Evolutionary conservation across 805 yeast species (phyloP).

Genomic region (Yamadazyma paraphyllophila): DNA sequence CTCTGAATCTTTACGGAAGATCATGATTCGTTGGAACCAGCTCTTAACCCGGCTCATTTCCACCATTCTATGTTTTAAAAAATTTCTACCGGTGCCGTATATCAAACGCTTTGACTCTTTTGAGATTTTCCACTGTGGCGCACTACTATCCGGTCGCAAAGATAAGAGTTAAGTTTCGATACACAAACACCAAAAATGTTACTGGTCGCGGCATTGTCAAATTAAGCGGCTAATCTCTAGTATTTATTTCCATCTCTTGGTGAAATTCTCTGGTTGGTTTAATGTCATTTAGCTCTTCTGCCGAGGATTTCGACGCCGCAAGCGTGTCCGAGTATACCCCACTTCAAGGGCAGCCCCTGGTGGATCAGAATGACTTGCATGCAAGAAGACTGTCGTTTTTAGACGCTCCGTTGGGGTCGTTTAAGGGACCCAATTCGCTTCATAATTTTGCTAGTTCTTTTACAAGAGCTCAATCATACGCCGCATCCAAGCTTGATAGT

Average conservation of each 20-base stretch:
- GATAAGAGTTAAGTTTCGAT: not conserved
- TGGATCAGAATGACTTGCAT: not conserved
- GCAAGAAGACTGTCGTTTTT: constrained; percentile 22
- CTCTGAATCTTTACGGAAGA: constrained; percentile 12
- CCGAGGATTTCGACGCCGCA: constrained; percentile 2
- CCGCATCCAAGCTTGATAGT: constrained; percentile 47
- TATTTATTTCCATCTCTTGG: not conserved
- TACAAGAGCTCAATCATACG: constrained; percentile 72
- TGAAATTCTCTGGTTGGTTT: not conserved
- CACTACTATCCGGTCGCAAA: not conserved
- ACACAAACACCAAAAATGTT: not conserved
- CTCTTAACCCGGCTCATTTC: not conserved
- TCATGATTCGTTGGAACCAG: not conserved
- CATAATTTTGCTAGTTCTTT: constrained; percentile 78
- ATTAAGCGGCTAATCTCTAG: not conserved
- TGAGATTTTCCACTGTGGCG: constrained; percentile 5
- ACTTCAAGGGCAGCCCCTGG: constrained; percentile 3
- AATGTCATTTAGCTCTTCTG: constrained; percentile 1
- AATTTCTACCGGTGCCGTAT: not conserved
- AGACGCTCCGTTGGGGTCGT: constrained; percentile 50
- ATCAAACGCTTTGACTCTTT: not conserved
- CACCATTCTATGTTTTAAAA: not conserved
- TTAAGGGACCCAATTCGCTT: constrained; percentile 64
- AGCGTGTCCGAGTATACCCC: constrained; percentile 27
- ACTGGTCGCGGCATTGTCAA: not conserved